These are phyloP conservation scores for Talaromyces verruculosus DNA, from an alignment of 2,329 filamentous ascomycete species.

Conservation along the genomic window DNA sequence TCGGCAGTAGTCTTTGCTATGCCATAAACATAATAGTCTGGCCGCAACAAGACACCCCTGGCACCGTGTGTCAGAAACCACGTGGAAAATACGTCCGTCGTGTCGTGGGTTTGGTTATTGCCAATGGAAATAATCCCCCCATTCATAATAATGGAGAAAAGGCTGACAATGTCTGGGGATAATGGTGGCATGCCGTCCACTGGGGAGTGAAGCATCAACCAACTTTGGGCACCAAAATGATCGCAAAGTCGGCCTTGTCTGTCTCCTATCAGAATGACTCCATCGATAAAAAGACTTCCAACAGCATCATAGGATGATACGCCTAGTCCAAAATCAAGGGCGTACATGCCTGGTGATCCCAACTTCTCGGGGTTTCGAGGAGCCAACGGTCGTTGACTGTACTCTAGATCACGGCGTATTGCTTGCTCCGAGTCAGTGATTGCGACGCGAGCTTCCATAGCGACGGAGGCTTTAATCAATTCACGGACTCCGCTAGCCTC, in stretches of 20 bases:
- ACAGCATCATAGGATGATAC: no score
- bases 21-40: constrained; percentile 10
- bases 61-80: constrained; percentile 7
- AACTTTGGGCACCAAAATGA: neutral
- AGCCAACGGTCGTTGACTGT: no score
- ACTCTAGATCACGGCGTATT: neutral
- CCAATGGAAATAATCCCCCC: neutral
- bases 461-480: constrained; percentile 6
- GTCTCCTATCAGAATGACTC: no score
- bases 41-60: constrained; percentile 1
- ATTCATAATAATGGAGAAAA: neutral
- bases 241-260: no score
- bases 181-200: neutral
- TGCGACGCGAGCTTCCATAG: neutral
- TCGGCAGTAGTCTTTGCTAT: neutral
- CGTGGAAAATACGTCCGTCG: neutral
- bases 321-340: no score
- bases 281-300: no score
- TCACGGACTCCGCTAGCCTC: neutral
- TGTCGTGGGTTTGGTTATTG: neutral
- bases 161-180: neutral
- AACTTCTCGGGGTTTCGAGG: no score
- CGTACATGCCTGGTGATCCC: no score
- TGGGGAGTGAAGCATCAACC: neutral
- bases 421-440: constrained; percentile 2